Conservation (phyloP, 176 grass and related monocot genomes). For the Oropetium thomaeum region DNA sequence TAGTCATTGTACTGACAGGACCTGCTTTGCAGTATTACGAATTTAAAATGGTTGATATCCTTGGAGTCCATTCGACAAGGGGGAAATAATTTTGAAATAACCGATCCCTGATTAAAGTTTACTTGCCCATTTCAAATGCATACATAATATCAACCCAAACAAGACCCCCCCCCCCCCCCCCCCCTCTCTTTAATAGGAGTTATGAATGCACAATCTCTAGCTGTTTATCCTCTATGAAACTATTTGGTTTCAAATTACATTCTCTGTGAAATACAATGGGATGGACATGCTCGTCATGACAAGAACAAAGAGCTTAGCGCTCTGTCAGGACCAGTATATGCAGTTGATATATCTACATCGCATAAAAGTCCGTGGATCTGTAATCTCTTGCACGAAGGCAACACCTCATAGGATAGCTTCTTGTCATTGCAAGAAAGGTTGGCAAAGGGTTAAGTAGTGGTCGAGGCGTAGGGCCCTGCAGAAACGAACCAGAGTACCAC, state of each 20-base stretch:
- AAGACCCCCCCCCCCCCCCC: too few species aligned
- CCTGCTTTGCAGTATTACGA: neutral
- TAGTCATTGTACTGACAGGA: neutral
- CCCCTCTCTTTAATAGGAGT: too few species aligned
- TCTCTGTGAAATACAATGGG: neutral
- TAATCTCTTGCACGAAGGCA: neutral
- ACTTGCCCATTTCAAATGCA: neutral
- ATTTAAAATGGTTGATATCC: neutral
- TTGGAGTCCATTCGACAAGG: neutral
- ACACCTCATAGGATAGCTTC: too few species aligned
- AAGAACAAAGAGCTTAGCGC: neutral
- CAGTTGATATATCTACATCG: neutral
- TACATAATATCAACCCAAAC: too few species aligned
- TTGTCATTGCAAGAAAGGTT: too few species aligned
- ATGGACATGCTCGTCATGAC: too few species aligned
- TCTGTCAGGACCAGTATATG: neutral
- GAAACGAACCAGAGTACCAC: neutral
- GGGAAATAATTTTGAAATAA: neutral
- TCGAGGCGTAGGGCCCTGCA: neutral
- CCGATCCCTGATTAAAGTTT: neutral
- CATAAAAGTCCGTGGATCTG: too few species aligned
- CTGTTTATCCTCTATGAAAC: too few species aligned
- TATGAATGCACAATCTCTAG: neutral
- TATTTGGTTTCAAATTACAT: neutral
- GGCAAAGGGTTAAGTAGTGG: neutral